These are phyloP conservation scores for Alternaria gansuensis DNA, from an alignment of 2,329 filamentous ascomycete species.

Conservation along the genomic window DNA sequence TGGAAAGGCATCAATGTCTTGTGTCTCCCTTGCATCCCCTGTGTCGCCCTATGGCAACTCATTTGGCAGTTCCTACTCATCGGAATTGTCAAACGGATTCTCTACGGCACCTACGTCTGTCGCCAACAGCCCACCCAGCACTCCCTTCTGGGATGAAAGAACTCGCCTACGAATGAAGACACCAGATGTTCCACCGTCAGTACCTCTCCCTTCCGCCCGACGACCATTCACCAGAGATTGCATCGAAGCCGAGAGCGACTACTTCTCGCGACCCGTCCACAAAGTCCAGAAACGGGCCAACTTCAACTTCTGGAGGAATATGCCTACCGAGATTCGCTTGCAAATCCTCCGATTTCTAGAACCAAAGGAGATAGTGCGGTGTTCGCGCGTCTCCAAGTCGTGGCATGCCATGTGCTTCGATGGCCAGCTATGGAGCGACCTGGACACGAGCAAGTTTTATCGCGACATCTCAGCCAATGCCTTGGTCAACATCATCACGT, in stretches of 20 bases:
- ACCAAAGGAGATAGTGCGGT: conserved; percentile 81
- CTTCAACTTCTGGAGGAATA: conserved; percentile 77
- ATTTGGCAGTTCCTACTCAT: conserved; percentile 63
- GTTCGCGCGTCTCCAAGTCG: conserved; percentile 77
- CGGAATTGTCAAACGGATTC: conserved; percentile 65
- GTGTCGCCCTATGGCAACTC: conserved; percentile 62
- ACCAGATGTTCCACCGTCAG: conserved; percentile 62
- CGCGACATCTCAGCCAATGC: conserved; percentile 84
- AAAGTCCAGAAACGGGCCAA: conserved; percentile 51
- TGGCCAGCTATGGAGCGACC: conserved; percentile 87
- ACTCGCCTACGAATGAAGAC: conserved; percentile 65
- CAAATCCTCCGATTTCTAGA: conserved; percentile 77
- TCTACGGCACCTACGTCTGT: conserved; percentile 66
- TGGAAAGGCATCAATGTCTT: conserved; percentile 71
- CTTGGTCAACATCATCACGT: conserved; percentile 82
- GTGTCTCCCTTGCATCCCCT: conserved; percentile 67
- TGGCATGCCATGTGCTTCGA: conserved; percentile 91
- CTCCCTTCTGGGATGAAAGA: conserved; percentile 62
- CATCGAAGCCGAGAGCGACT: conserved; percentile 55
- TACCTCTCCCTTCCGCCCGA: conserved; percentile 71
- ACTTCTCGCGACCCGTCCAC: conserved; percentile 56
- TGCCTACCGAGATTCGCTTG: conserved; percentile 85
- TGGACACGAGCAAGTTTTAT: conserved; percentile 88
- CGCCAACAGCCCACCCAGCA: conserved; percentile 58
- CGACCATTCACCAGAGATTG: conserved; percentile 59